phyloP scores from a whole-genome alignment of 768 basidiomycete genomes.

The Tulasnella sp. region DNA sequence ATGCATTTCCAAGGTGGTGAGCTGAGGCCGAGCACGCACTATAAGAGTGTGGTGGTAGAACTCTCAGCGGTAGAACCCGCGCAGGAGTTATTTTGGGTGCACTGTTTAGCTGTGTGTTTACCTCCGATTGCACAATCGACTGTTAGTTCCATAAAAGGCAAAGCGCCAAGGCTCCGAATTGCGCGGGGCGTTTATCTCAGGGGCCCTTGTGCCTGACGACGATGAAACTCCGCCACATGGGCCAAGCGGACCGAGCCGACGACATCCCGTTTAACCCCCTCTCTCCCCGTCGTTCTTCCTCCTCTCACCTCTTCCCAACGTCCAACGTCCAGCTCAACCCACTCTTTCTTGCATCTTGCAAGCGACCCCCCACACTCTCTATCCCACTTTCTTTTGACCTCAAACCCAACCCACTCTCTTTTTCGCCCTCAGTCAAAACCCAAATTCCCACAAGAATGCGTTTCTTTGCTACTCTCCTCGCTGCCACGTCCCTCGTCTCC shows the following conservation, averaged over 20 bases:
- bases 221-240: neutral
- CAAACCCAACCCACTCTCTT: neutral
- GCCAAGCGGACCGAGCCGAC: slow-evolving; percentile 5
- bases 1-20: neutral
- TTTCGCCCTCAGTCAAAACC: neutral
- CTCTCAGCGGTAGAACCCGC: neutral
- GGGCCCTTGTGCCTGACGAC: slow-evolving; percentile 1
- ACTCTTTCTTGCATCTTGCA: slow-evolving; percentile 13
- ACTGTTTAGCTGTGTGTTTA: too few relatives aligned
- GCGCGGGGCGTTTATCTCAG: neutral
- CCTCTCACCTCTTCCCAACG: neutral
- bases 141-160: neutral
- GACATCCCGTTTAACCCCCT: neutral
- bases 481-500: slow-evolving; percentile 23
- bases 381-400: neutral
- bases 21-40: neutral
- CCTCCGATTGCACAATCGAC: slow-evolving; percentile 1
- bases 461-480: neutral
- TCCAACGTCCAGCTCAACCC: neutral
- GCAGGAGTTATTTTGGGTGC: too few relatives aligned
- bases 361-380: slow-evolving; percentile 13
- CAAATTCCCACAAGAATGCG: slow-evolving; percentile 20
- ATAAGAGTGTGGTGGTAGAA: neutral
- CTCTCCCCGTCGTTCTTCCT: neutral
- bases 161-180: neutral